These are phyloP conservation scores for Neonectria neomacrospora DNA, from an alignment of 2,329 filamentous ascomycete species.

Conservation along the genomic window DNA sequence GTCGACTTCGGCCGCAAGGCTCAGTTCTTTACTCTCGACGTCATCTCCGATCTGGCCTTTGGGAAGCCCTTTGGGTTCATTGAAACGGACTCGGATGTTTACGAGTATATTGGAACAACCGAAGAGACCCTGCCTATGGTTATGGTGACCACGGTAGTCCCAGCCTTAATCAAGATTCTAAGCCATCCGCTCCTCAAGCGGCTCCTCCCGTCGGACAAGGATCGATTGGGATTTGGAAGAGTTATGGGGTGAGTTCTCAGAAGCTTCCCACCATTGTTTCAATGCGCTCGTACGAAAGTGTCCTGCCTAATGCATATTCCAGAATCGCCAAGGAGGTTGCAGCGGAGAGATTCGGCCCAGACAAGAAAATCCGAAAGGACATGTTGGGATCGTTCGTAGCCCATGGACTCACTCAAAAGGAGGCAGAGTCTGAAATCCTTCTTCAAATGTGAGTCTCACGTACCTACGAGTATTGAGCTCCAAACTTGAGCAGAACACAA, in stretches of 20 bases:
- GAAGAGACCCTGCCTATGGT: conserved; percentile 56
- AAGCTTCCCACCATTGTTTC: background rate
- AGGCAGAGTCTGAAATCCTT: conserved; percentile 44
- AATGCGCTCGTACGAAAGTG: no score
- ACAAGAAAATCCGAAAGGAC: conserved; percentile 43
- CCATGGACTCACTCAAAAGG: conserved; percentile 40
- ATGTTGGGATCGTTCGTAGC: conserved; percentile 49
- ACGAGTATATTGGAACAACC: conserved; percentile 58
- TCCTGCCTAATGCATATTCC: rapidly evolving
- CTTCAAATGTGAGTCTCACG: conserved; percentile 34
- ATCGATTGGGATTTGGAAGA: conserved; percentile 53
- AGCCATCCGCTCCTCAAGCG: conserved; percentile 54
- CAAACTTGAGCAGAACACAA: rapidly evolving
- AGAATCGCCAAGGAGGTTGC: conserved; percentile 46
- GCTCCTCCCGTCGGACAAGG: conserved; percentile 54
- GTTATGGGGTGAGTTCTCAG: conserved; percentile 55
- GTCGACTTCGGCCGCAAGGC: conserved; percentile 59
- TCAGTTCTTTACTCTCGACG: conserved; percentile 64
- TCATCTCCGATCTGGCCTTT: conserved; percentile 63
- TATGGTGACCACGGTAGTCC: conserved; percentile 56
- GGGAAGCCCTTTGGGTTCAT: conserved; percentile 60
- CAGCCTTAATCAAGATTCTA: conserved; percentile 54
- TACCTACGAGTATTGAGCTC: background rate
- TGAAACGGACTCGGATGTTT: conserved; percentile 57
- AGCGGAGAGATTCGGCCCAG: conserved; percentile 41